Conservation (phyloP, 257 asterid species). For the Nicotiana sylvestris region DNA sequence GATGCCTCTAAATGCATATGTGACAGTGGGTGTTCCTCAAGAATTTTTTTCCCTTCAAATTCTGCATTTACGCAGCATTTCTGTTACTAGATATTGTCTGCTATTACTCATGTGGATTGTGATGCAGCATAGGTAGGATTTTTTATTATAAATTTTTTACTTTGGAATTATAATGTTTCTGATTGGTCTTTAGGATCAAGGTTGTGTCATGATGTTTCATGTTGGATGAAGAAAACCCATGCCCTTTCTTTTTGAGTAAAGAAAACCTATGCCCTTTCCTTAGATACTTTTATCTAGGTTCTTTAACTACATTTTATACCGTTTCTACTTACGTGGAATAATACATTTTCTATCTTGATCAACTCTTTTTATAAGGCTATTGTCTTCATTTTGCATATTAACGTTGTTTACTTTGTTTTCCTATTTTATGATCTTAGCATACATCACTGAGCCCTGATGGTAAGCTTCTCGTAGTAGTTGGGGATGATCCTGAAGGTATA, state of each 20-base stretch:
- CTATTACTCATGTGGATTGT: background rate
- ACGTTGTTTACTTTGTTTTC: background rate
- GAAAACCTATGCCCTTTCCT: background rate
- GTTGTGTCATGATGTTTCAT: background rate
- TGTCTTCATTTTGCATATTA: background rate
- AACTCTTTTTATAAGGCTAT: background rate
- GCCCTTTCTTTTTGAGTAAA: background rate
- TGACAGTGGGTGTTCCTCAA: background rate
- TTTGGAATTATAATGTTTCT: background rate
- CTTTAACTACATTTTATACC: background rate
- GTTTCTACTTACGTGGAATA: background rate
- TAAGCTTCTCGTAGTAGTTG: constrained; percentile 64
- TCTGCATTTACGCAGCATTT: background rate
- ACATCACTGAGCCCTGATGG: constrained; percentile 84
- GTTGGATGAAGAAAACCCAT: background rate
- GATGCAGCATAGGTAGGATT: background rate
- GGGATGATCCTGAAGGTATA: constrained; percentile 65
- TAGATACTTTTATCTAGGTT: background rate
- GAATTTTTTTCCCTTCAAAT: background rate
- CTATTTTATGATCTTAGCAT: constrained; percentile 47
- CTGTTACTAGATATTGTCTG: background rate
- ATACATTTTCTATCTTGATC: background rate
- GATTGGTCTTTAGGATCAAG: background rate
- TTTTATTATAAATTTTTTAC: background rate
- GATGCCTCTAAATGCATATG: background rate